Percentiles rank a stretch among this genome's conserved stretches.
phyloP scores from a whole-genome alignment of 73 alveolate genomes.

The Paramecium caudatum region DNA sequence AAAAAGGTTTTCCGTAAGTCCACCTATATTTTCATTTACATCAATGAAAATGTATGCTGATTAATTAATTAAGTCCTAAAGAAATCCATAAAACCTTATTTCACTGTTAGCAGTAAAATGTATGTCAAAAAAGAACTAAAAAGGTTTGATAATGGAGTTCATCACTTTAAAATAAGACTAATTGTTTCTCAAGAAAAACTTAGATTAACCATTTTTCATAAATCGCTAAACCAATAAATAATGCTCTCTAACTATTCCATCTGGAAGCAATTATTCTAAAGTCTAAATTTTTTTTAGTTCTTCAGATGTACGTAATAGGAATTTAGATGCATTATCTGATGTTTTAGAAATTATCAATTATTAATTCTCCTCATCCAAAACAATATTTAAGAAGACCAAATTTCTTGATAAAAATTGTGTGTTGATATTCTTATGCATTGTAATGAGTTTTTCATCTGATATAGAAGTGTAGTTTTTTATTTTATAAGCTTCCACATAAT shows the following conservation, averaged over 20 bases:
- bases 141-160: conserved; percentile 5
- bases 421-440: not conserved
- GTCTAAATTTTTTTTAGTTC: not conserved
- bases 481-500: conserved; percentile 38
- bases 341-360: not conserved
- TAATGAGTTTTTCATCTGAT: conserved; percentile 44
- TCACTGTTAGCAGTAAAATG: not conserved
- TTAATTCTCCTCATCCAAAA: not conserved
- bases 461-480: not conserved
- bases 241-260: conserved; percentile 40
- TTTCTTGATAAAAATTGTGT: conserved; percentile 22
- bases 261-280: conserved; percentile 1
- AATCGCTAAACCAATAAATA: conserved; percentile 5
- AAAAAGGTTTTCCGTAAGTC: conserved; percentile 41
- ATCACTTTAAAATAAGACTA: not conserved
- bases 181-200: not conserved
- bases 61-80: not conserved
- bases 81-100: not conserved
- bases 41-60: not conserved
- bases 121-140: conserved; percentile 24
- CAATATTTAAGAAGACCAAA: conserved; percentile 11
- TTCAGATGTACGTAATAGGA: not conserved
- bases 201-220: not conserved
- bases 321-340: conserved; percentile 14
- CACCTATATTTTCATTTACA: conserved; percentile 16